Percentiles rank a stretch among this genome's conserved stretches.
These are phyloP conservation scores for Yamadazyma takamatsuzukensis DNA, from an alignment of 805 yeast species.

Conservation along the genomic window DNA sequence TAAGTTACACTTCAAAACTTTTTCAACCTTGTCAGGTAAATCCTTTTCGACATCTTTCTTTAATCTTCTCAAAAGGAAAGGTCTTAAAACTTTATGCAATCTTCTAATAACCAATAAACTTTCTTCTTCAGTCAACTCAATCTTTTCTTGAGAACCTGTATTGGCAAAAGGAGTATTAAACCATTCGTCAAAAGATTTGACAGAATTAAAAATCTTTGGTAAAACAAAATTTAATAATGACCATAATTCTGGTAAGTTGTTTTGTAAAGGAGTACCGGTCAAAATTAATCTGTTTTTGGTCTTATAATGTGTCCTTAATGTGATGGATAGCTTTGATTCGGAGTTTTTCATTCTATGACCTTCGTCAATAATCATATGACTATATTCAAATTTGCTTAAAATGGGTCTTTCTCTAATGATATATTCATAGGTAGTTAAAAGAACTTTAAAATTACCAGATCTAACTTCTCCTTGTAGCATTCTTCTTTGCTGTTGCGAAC, in stretches of 20 bases:
- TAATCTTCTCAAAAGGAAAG: conserved; percentile 77
- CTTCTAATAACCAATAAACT: conserved; percentile 76
- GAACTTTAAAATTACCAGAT: conserved; percentile 67
- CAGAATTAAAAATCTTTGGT: conserved; percentile 82
- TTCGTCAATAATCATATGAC: conserved; percentile 87
- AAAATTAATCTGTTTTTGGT: conserved; percentile 75
- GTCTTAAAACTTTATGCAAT: conserved; percentile 82
- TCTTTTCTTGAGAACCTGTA: conserved; percentile 76
- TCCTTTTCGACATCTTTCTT: conserved; percentile 86
- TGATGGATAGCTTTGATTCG: conserved; percentile 66
- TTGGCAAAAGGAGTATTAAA: conserved; percentile 86
- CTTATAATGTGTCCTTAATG: conserved; percentile 67
- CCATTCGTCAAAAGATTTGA: conserved; percentile 86
- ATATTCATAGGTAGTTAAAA: conserved; percentile 79
- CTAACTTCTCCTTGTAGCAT: conserved; percentile 60
- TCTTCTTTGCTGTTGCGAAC: conserved; percentile 70
- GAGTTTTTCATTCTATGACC: conserved; percentile 88
- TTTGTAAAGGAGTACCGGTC: conserved; percentile 87
- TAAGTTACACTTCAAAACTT: conserved; percentile 74
- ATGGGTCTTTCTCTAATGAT: conserved; percentile 74
- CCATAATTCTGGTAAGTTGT: conserved; percentile 83
- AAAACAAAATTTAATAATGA: conserved; percentile 77
- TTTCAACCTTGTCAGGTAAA: conserved; percentile 79
- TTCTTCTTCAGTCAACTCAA: conserved; percentile 84
- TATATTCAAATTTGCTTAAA: conserved; percentile 66